Evolutionary conservation across 2,329 filamentous ascomycete genomes (phyloP), one percentile per base, ranked within the genome.

Genomic region (Phoma sp.): DNA sequence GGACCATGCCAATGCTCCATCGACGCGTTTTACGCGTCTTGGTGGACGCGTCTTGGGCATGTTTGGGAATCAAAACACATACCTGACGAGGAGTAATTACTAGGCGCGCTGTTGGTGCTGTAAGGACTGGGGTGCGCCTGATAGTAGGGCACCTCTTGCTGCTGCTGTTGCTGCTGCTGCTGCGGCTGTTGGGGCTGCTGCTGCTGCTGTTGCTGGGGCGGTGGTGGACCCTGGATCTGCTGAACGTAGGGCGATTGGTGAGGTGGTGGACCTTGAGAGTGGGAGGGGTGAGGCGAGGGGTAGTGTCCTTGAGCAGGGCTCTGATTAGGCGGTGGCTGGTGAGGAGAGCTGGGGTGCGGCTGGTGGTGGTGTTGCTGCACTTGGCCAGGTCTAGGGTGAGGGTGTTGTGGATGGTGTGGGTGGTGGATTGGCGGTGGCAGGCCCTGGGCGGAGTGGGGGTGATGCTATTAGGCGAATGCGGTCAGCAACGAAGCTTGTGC

Each of bases 51-150:
- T 44, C 38, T 29, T 32, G 33, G 37, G 2, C 29, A 12, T 3
- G 24, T 33, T 35, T 31, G 29, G 19, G n/a, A 39, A 29, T 37
- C 33, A 58, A 25, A 57, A 53, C 12, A 63, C 72, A 52, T 71
- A 76, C 73, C 74, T 67, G 90, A 90, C 73, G 92, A 91, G 62
- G 91, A 88, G 78, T 96, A 96, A 79, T 90, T 90, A 77, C 89
- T 90, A 51, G 89, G 87, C 58, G 89, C 86, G 78, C 89, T 91
- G 65, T 90, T 88, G 51, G 91, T 89, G 78, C 89, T 92, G 80
- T 96, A 96, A 10, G 91, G 86, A 74, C 88, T 91, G 61, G 90
- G 90, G 73, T 95, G 90, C 55, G 89, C 85, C 72, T 89, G 87
- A 77, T 94, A 96, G 68, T 85, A 86, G 40, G 87, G 83, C 47